A percentile compares a stretch with the other conserved stretches of the same genome.
phyloP scores from a whole-genome alignment of 805 yeast species.

The Grigorovia jiainica region DNA sequence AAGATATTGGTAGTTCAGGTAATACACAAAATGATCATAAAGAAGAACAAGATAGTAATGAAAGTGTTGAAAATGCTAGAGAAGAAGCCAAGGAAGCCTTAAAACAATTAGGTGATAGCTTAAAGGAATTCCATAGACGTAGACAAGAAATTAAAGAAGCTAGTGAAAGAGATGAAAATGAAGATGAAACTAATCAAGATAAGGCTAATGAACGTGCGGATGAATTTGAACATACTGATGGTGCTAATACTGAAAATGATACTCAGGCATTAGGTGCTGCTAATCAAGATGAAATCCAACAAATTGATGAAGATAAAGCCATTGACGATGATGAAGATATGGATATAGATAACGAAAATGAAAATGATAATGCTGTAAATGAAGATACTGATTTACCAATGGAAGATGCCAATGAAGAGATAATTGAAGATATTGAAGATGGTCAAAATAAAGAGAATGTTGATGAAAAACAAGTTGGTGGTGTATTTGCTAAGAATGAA shows the following conservation, averaged over 20 bases:
- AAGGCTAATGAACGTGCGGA: slow-evolving; percentile 64
- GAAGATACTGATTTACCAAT: slow-evolving; percentile 12
- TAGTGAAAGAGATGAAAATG: slow-evolving; percentile 38
- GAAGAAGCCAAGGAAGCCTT: slow-evolving; percentile 67
- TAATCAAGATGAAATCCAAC: slow-evolving; percentile 64
- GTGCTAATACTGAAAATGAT: slow-evolving; percentile 65
- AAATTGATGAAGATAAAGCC: slow-evolving; percentile 71
- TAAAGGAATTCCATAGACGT: slow-evolving; percentile 86
- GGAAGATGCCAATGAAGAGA: slow-evolving; percentile 22
- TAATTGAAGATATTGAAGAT: slow-evolving; percentile 13
- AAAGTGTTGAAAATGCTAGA: slow-evolving; percentile 43
- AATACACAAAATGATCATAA: slow-evolving; percentile 38
- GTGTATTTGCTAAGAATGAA: slow-evolving; percentile 44
- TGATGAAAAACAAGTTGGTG: slow-evolving; percentile 33
- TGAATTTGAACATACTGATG: slow-evolving; percentile 77
- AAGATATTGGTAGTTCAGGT: slow-evolving; percentile 63
- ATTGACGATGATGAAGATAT: slow-evolving; percentile 58
- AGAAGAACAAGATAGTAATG: slow-evolving; percentile 33
- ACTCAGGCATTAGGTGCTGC: slow-evolving; percentile 94
- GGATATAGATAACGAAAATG: slow-evolving; percentile 27
- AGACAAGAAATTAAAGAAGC: slow-evolving; percentile 79
- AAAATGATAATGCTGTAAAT: slow-evolving; percentile 23
- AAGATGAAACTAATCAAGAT: slow-evolving; percentile 34
- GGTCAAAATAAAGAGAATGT: slow-evolving; percentile 19
- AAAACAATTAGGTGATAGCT: slow-evolving; percentile 82